These are phyloP conservation scores for Phytophthora chlamydospora DNA, from an alignment of 352 stramenopile species.

Conservation along the genomic window DNA sequence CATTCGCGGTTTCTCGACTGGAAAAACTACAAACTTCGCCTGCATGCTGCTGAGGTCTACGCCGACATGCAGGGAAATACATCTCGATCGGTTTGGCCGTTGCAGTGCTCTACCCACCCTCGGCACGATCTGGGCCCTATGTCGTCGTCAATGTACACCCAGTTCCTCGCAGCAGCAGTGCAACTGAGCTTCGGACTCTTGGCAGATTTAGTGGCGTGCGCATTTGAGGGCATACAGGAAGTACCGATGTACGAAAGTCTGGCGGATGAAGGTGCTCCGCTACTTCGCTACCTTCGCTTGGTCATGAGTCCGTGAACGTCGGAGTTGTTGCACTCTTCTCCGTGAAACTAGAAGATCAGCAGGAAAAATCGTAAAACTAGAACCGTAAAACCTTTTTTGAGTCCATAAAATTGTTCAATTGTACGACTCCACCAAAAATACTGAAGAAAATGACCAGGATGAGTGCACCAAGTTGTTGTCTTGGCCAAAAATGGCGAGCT, in stretches of 20 bases:
- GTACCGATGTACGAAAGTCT: slow-evolving; percentile 47
- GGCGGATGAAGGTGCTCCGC: slow-evolving; percentile 26
- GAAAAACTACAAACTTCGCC: slow-evolving; percentile 39
- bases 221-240: slow-evolving; percentile 46
- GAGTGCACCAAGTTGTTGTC: too few species aligned
- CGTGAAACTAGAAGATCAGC: slow-evolving; percentile 1
- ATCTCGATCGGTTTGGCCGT: slow-evolving; percentile 44
- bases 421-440: too few species aligned
- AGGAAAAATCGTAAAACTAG: too few species aligned
- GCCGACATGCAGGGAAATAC: slow-evolving; percentile 54
- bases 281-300: slow-evolving; percentile 32
- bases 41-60: slow-evolving; percentile 49
- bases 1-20: slow-evolving; percentile 49
- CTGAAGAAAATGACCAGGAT: too few species aligned
- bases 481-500: too few species aligned
- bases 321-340: slow-evolving; percentile 26
- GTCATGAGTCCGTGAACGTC: slow-evolving; percentile 34
- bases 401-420: too few species aligned
- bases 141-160: slow-evolving; percentile 10
- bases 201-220: slow-evolving; percentile 41
- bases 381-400: too few species aligned
- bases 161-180: slow-evolving; percentile 10
- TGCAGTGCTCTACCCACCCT: slow-evolving; percentile 33
- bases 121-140: slow-evolving; percentile 21
- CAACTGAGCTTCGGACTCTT: slow-evolving; percentile 24